phyloP scores from a whole-genome alignment of 2,329 filamentous ascomycete species.

The Bipolaris gigantea region DNA sequence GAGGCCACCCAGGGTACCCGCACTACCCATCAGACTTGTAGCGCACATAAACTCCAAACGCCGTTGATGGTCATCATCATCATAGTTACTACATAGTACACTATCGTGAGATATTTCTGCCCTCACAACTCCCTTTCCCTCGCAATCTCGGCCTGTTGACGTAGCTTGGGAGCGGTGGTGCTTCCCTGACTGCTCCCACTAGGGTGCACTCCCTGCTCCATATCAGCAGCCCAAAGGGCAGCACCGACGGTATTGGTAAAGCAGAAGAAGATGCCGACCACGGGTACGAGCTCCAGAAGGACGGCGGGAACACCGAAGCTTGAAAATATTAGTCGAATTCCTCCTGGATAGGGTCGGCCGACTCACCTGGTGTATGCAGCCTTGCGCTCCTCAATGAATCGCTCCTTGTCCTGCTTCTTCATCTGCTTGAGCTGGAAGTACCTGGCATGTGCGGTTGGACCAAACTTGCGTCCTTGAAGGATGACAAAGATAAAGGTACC shows the following conservation, averaged over 20 bases:
- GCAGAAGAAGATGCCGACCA: slow-evolving; percentile 79
- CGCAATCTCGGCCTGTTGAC: slow-evolving; percentile 41
- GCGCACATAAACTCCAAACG: slow-evolving; percentile 9
- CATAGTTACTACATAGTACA: slow-evolving; percentile 15
- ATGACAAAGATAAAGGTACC: slow-evolving; percentile 80
- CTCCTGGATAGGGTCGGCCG: background rate
- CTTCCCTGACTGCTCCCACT: slow-evolving; percentile 16
- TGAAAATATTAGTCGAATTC: slow-evolving; percentile 1
- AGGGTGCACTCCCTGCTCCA: slow-evolving; percentile 56
- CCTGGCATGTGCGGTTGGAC: slow-evolving; percentile 60
- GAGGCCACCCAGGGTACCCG: slow-evolving; percentile 42
- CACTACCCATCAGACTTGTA: slow-evolving; percentile 22
- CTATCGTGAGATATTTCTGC: background rate
- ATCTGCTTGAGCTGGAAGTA: slow-evolving; percentile 94
- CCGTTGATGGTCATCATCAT: slow-evolving; percentile 9
- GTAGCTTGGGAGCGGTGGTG: slow-evolving; percentile 42
- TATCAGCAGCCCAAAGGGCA: slow-evolving; percentile 90
- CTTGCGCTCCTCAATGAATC: slow-evolving; percentile 70
- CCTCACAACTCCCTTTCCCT: slow-evolving; percentile 40
- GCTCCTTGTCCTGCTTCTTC: slow-evolving; percentile 64
- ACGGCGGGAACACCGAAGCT: slow-evolving; percentile 74
- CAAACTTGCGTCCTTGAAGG: slow-evolving; percentile 62
- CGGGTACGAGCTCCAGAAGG: slow-evolving; percentile 79
- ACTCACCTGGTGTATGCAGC: slow-evolving; percentile 77
- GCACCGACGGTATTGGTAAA: slow-evolving; percentile 93